Percentiles rank a stretch among this genome's conserved stretches.
Conservation (phyloP, 2,329 filamentous ascomycete species). For the Microcyclosporella mali region DNA sequence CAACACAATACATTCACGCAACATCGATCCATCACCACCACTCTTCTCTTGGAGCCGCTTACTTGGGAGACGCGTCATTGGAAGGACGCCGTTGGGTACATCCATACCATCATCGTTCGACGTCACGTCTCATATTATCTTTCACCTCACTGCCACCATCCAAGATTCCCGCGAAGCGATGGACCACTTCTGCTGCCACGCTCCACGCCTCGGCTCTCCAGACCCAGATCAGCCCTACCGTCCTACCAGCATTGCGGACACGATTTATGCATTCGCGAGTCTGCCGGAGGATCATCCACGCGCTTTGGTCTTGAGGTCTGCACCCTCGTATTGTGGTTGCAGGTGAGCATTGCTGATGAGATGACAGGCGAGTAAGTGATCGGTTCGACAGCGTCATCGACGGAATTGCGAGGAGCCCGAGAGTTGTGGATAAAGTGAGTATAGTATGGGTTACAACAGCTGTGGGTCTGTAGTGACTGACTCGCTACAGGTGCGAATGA, state of each 20-base stretch:
- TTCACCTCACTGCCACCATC: neutral
- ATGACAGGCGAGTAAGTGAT: constrained; percentile 9
- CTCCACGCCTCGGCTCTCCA: constrained; percentile 18
- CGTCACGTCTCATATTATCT: neutral
- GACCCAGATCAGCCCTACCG: constrained; percentile 17
- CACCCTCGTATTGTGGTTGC: no score
- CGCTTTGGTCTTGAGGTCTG: constrained; percentile 11
- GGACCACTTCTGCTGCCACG: constrained; percentile 17
- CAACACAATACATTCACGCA: no score
- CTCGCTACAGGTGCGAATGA: no score
- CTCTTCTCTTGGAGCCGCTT: neutral
- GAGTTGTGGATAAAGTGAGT: constrained; percentile 20
- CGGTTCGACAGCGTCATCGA: constrained; percentile 6
- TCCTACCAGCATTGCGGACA: constrained; percentile 9
- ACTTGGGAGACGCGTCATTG: constrained; percentile 1
- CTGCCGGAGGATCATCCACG: constrained; percentile 30
- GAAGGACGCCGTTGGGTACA: neutral
- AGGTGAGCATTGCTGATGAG: neutral
- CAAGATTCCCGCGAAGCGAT: neutral
- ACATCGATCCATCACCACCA: no score
- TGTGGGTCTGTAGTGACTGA: no score
- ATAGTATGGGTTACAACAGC: no score
- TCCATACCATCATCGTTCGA: neutral
- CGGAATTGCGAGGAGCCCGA: constrained; percentile 23
- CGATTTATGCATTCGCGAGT: constrained; percentile 24